Conservation (phyloP, 768 basidiomycete genomes). For the Pholiota conissans region DNA sequence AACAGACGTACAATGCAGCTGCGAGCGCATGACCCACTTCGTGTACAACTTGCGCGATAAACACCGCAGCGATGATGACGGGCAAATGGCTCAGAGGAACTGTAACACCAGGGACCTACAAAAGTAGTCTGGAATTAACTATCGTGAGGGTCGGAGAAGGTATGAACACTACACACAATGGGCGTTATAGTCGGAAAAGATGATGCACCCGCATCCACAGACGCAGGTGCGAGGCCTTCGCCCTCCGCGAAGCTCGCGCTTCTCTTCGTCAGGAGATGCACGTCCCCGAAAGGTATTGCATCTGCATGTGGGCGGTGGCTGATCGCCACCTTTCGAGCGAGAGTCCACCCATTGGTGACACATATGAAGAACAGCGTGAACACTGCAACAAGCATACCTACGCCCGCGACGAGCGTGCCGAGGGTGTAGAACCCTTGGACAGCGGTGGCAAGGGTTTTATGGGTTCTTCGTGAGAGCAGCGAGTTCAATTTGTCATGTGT, state of each 20-base stretch:
- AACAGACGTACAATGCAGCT: constrained; percentile 63
- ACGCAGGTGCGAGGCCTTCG: not conserved
- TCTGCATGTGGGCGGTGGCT: not conserved
- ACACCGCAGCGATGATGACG: constrained; percentile 59
- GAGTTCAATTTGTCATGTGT: not conserved
- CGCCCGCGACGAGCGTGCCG: not conserved
- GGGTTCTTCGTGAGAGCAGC: not conserved
- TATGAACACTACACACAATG: constrained; percentile 29
- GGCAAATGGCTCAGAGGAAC: constrained; percentile 75
- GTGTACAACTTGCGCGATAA: constrained; percentile 69
- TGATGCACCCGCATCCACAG: not conserved
- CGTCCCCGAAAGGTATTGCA: not conserved
- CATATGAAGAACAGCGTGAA: not conserved
- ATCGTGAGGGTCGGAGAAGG: not conserved
- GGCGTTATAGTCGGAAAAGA: constrained; percentile 23
- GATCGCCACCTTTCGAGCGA: not conserved
- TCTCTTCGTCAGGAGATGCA: not conserved
- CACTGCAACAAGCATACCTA: not conserved
- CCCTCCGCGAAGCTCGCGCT: not conserved
- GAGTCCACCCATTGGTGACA: not conserved
- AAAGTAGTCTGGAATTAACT: not conserved
- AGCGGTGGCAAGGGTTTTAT: not conserved
- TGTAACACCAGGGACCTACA: constrained; percentile 76
- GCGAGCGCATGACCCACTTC: constrained; percentile 80
- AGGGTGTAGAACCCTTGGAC: not conserved